Evolutionary conservation across 345 rosid genomes (phyloP).

Genomic region (Syzygium aqueum): DNA sequence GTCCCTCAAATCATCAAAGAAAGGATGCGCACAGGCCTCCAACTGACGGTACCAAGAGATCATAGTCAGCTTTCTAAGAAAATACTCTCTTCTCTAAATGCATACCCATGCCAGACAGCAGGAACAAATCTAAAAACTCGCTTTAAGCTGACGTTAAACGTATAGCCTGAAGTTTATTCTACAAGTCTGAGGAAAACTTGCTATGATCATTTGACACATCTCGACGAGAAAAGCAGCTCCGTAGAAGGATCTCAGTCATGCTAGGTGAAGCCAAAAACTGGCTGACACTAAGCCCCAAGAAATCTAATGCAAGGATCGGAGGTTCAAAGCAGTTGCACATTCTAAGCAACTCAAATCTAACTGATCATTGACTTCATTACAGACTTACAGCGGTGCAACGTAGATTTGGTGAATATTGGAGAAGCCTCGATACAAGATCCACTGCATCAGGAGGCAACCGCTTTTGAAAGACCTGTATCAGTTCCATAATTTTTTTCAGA

Average conservation of each 20-base stretch:
- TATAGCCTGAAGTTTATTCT: background rate
- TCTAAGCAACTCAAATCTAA: background rate
- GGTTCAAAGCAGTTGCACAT: background rate
- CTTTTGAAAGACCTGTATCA: slow-evolving; percentile 60
- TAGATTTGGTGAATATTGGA: slow-evolving; percentile 79
- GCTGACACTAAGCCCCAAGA: background rate
- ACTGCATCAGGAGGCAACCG: slow-evolving; percentile 67
- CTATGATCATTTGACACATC: background rate
- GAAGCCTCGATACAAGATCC: slow-evolving; percentile 82
- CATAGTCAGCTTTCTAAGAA: background rate
- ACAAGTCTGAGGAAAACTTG: background rate
- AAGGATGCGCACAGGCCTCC: slow-evolving; percentile 98
- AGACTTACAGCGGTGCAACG: slow-evolving; percentile 72
- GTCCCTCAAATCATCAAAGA: slow-evolving; percentile 81
- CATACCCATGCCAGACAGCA: background rate
- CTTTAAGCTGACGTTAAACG: background rate
- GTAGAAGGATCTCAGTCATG: background rate
- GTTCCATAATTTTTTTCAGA: background rate
- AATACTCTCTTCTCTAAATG: background rate
- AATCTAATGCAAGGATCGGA: background rate
- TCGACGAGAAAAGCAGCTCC: background rate
- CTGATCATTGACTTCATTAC: background rate
- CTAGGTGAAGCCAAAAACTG: background rate
- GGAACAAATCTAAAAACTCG: background rate
- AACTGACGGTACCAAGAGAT: slow-evolving; percentile 26